These are phyloP conservation scores for Albizia julibrissin DNA, from an alignment of 306 rosid species.

Conservation along the genomic window DNA sequence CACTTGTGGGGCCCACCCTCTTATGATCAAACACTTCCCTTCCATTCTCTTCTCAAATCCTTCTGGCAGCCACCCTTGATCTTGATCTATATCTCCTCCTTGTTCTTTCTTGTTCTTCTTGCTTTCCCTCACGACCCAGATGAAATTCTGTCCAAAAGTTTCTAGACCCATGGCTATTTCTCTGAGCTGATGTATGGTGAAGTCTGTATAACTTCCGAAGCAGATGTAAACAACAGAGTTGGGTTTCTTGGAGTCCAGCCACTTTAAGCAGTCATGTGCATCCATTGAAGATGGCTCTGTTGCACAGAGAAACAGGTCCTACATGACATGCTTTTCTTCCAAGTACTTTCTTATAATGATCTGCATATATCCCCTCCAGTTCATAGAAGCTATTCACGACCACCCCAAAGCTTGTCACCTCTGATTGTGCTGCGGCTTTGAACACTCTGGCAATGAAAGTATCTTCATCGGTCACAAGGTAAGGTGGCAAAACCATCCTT, in stretches of 20 bases:
- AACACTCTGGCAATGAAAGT: background rate
- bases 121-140: conserved; percentile 47
- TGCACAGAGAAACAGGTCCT: conserved; percentile 51
- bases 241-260: conserved; percentile 47
- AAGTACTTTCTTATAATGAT: conserved; percentile 26
- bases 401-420: conserved; percentile 40
- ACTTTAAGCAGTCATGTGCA: conserved; percentile 46
- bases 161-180: conserved; percentile 56
- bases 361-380: conserved; percentile 40
- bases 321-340: conserved; percentile 57
- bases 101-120: background rate
- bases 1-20: conserved; percentile 55
- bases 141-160: conserved; percentile 39
- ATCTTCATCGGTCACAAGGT: background rate
- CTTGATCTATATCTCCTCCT: background rate
- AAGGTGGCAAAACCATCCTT: conserved; percentile 1
- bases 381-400: conserved; percentile 46
- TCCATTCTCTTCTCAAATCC: conserved; percentile 43
- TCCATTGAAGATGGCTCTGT: conserved; percentile 27
- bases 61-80: conserved; percentile 42
- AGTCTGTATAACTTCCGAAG: conserved; percentile 41
- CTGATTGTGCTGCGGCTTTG: background rate
- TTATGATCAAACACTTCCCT: conserved; percentile 43
- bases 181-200: conserved; percentile 38
- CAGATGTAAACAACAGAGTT: conserved; percentile 50